Conservation (phyloP, 2,329 filamentous ascomycete genomes). For the Cadophora sp. region DNA sequence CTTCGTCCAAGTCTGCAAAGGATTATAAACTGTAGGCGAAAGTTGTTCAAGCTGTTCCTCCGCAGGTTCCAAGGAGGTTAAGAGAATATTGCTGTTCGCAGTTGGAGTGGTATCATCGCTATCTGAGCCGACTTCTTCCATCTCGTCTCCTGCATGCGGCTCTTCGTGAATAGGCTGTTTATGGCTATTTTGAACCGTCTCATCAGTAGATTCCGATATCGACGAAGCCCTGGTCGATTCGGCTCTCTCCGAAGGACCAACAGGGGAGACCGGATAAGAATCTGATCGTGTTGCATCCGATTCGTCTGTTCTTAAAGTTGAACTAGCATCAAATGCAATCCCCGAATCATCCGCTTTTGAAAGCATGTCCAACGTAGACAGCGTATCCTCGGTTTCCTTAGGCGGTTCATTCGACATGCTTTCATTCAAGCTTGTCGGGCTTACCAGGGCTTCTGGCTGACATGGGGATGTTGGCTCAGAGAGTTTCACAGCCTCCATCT, state of each 20-base stretch:
- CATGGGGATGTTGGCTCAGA: constrained; percentile 19
- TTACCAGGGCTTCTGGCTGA: constrained; percentile 18
- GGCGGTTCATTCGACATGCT: constrained; percentile 26
- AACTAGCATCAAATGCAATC: constrained; percentile 56
- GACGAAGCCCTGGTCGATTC: constrained; percentile 70
- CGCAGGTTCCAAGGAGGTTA: not conserved
- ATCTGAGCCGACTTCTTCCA: constrained; percentile 10
- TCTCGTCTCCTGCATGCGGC: constrained; percentile 13
- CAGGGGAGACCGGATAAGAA: constrained; percentile 64
- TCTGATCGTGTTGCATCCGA: constrained; percentile 54
- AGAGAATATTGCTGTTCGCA: not conserved
- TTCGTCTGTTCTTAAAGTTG: constrained; percentile 47
- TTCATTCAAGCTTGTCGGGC: constrained; percentile 21
- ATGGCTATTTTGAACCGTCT: constrained; percentile 53
- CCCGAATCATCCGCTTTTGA: constrained; percentile 58
- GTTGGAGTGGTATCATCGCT: constrained; percentile 13
- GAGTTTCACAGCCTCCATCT: constrained; percentile 54
- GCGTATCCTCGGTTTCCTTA: constrained; percentile 38
- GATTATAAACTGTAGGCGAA: constrained; percentile 20
- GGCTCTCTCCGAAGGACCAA: constrained; percentile 61
- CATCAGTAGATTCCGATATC: constrained; percentile 67
- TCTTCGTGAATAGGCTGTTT: constrained; percentile 25
- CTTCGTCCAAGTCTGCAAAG: not conserved
- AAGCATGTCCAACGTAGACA: constrained; percentile 42
- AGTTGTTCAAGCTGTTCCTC: constrained; percentile 20